Evolutionary conservation across 2,329 filamentous ascomycete species (phyloP).

Genomic region (Clarireedia paspali): DNA sequence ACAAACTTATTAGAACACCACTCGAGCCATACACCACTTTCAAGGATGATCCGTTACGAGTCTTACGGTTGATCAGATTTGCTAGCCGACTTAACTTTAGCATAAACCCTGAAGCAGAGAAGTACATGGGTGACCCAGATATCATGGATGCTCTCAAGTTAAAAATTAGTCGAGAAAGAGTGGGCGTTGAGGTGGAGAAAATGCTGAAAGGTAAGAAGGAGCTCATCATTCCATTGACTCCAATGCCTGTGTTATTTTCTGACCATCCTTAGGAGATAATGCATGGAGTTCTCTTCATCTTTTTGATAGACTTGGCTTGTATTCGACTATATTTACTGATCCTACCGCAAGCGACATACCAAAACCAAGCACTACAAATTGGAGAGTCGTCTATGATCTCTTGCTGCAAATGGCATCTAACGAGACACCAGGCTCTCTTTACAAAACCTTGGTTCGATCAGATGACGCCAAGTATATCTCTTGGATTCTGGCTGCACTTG

Average conservation of each 20-base stretch:
- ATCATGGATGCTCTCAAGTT: conserved; percentile 71
- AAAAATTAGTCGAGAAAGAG: conserved; percentile 88
- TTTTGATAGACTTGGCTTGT: conserved; percentile 60
- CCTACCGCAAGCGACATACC: conserved; percentile 46
- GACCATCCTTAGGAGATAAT: conserved; percentile 40
- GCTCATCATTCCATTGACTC: not conserved
- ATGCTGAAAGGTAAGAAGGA: conserved; percentile 62
- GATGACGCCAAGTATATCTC: conserved; percentile 61
- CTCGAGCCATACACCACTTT: conserved; percentile 87
- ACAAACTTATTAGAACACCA: conserved; percentile 72
- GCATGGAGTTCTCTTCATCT: conserved; percentile 55
- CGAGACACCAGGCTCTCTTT: conserved; percentile 39
- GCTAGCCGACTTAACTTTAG: conserved; percentile 74
- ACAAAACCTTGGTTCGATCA: conserved; percentile 50
- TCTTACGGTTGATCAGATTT: conserved; percentile 82
- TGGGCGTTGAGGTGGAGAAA: conserved; percentile 84
- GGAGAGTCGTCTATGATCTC: conserved; percentile 56
- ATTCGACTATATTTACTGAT: conserved; percentile 67
- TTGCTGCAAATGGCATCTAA: conserved; percentile 44
- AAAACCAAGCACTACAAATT: conserved; percentile 50
- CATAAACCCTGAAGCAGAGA: conserved; percentile 63
- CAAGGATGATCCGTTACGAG: conserved; percentile 83
- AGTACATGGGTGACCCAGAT: conserved; percentile 68
- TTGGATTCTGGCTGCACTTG: conserved; percentile 69
- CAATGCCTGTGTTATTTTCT: conserved; percentile 3